A percentile compares a stretch with the other conserved stretches of the same genome.
Conservation (phyloP, 257 asterid genomes). For the Asclepias syriaca region DNA sequence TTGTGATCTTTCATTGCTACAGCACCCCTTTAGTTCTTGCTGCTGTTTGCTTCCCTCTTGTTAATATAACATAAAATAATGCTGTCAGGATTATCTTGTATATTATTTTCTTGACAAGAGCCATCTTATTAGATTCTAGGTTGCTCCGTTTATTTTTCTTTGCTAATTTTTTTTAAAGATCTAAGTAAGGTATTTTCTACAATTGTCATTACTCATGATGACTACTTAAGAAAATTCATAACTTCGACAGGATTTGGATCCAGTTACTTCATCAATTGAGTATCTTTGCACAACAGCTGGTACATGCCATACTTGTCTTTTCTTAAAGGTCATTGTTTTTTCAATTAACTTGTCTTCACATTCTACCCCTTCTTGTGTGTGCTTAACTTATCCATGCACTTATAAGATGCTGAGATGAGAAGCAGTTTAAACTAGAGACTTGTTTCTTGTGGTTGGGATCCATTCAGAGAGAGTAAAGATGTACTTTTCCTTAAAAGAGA, state of each 20-base stretch:
- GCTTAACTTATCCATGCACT: neutral
- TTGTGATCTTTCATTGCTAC: neutral
- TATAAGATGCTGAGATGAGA: neutral
- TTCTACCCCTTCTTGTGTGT: neutral
- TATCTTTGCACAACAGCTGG: conserved; percentile 96
- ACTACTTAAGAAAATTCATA: conserved; percentile 8
- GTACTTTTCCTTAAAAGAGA: neutral
- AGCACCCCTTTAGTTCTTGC: neutral
- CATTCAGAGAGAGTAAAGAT: neutral
- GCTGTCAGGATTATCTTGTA: neutral
- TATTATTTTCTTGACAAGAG: neutral
- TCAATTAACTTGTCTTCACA: conserved; percentile 15
- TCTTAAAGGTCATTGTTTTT: conserved; percentile 17
- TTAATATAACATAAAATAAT: neutral
- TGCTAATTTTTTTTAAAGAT: neutral
- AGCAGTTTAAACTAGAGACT: neutral
- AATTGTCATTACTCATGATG: too few species aligned
- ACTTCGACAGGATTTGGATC: conserved; percentile 79
- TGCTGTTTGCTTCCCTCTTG: conserved; percentile 1
- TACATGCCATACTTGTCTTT: conserved; percentile 43
- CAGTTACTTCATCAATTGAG: conserved; percentile 65
- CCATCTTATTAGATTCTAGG: too few species aligned
- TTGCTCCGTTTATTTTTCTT: neutral
- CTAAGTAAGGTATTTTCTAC: neutral
- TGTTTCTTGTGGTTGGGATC: neutral